These are phyloP conservation scores for Pinus albicaulis DNA, from an alignment of 75 land plant species.

Conservation along the genomic window DNA sequence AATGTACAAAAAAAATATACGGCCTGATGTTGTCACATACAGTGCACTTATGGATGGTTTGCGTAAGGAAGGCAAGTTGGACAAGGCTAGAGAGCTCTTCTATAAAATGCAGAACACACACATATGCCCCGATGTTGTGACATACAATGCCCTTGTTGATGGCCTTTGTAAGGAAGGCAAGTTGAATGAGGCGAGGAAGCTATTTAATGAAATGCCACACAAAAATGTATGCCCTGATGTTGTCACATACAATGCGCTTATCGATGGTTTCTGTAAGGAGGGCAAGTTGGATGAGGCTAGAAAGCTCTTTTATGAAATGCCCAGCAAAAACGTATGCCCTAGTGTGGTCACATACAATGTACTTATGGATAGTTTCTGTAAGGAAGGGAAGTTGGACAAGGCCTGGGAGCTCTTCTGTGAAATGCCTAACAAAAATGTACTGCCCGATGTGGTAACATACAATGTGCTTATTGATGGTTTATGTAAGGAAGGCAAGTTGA, in stretches of 20 bases:
- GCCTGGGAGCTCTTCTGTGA: constrained; percentile 31
- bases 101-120: constrained; percentile 28
- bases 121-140: constrained; percentile 18
- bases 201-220: constrained; percentile 41
- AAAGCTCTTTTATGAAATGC: constrained; percentile 44
- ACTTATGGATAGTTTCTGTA: constrained; percentile 37
- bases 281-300: constrained; percentile 35
- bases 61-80: constrained; percentile 25
- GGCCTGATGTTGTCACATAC: constrained; percentile 39
- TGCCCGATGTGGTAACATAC: constrained; percentile 25
- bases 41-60: constrained; percentile 36
- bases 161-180: constrained; percentile 50
- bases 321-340: constrained; percentile 27
- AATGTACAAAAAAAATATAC: constrained; percentile 40
- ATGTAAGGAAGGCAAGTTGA: constrained; percentile 28
- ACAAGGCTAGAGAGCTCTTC: constrained; percentile 35
- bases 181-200: constrained; percentile 30
- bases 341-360: constrained; percentile 37
- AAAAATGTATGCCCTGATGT: constrained; percentile 30
- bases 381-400: constrained; percentile 10
- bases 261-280: constrained; percentile 35
- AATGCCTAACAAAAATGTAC: constrained; percentile 32
- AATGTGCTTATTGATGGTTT: constrained; percentile 43
- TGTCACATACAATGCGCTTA: constrained; percentile 42
- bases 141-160: constrained; percentile 43